A percentile compares a stretch with the other conserved stretches of the same genome.
Evolutionary conservation across 441 rosid genomes (phyloP).

Genomic region (Erodium texanum): DNA sequence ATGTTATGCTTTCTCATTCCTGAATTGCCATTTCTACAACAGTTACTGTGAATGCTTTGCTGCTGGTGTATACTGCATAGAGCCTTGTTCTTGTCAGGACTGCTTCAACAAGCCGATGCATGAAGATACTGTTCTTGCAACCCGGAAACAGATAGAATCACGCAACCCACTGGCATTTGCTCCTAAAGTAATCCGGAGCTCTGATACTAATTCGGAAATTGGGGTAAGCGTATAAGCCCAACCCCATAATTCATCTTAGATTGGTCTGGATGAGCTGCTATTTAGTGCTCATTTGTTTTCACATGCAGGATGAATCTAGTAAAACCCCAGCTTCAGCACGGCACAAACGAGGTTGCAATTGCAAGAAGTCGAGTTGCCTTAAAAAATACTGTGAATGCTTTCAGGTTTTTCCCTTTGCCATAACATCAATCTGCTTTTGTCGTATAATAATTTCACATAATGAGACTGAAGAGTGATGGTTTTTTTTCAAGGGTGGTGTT

Average conservation of each 20-base stretch:
- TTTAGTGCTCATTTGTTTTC: constrained; percentile 10
- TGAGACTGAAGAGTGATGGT: constrained; percentile 14
- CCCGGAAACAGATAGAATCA: constrained; percentile 95
- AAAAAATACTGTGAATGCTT: constrained; percentile 99
- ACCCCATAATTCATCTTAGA: constrained; percentile 2
- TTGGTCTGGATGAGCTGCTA: constrained; percentile 3
- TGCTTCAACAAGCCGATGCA: constrained; percentile 97
- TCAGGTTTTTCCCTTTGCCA: constrained; percentile 50
- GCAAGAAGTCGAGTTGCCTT: constrained; percentile 94
- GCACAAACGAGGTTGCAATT: constrained; percentile 99
- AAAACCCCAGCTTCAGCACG: constrained; percentile 97
- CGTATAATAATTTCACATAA: constrained; percentile 11
- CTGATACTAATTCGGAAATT: constrained; percentile 50
- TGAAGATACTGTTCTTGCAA: constrained; percentile 91
- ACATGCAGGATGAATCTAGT: constrained; percentile 66
- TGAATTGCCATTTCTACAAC: constrained; percentile 17
- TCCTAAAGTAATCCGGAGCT: constrained; percentile 76
- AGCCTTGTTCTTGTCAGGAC: constrained; percentile 93
- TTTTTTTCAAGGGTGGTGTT: constrained; percentile 69
- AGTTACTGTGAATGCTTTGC: constrained; percentile 99
- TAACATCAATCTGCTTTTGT: constrained; percentile 4
- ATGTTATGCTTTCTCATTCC: not conserved
- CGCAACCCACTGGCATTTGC: constrained; percentile 99
- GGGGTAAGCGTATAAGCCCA: constrained; percentile 39
- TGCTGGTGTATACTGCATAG: constrained; percentile 96